Evolutionary conservation across 306 rosid genomes (phyloP).

Genomic region (Cicer judaicum): DNA sequence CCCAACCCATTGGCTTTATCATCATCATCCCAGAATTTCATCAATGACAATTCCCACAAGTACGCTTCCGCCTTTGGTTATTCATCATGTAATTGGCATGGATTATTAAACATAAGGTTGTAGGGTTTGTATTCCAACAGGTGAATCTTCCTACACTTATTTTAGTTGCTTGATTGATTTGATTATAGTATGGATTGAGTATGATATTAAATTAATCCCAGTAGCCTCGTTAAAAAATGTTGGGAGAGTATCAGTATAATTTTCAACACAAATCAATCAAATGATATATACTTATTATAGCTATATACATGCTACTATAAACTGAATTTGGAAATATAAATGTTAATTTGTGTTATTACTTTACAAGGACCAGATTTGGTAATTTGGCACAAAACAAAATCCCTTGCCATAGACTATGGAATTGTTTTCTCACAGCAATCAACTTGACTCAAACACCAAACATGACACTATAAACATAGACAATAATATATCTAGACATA

Average conservation of each 20-base stretch:
- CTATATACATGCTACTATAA: background rate
- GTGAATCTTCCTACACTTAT: conserved; percentile 46
- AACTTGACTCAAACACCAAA: no score
- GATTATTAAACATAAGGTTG: no score
- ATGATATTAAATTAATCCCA: background rate
- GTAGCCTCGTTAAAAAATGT: background rate
- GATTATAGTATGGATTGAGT: background rate
- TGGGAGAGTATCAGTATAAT: background rate
- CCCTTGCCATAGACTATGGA: background rate
- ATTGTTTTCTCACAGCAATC: no score
- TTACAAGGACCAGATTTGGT: background rate
- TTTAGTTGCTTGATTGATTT: conserved; percentile 23
- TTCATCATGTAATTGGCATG: no score
- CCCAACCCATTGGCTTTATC: no score
- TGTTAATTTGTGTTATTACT: background rate
- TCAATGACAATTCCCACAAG: no score
- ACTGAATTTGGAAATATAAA: background rate
- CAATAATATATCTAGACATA: no score
- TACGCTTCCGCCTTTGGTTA: no score
- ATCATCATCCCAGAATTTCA: no score
- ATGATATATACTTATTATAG: no score
- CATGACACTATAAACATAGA: no score
- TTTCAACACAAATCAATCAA: background rate
- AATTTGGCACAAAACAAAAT: background rate
- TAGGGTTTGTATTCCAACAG: no score